Base-by-base conservation (phyloP, 108 stramenopile species). In the Nitzschia inconspicua region DNA sequence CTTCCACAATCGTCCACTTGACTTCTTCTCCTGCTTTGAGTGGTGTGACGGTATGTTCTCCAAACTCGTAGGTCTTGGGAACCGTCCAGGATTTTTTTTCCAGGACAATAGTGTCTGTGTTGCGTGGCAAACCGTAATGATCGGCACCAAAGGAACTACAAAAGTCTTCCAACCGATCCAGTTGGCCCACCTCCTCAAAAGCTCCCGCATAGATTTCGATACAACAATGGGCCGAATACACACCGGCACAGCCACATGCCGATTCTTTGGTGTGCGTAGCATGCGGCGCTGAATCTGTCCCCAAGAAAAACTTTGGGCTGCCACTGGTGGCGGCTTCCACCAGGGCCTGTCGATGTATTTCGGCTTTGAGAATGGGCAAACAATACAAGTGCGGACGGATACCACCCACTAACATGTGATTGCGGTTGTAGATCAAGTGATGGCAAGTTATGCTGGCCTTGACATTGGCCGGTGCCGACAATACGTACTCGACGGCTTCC, bases 281-380 rank as follows among this genome's bases (percentile, higher is more conserved):
- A 75, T 99, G 99, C 5, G 99, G 99, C 11, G 99, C 99, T 8
- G 91, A 91, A 76, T 98, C 99, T 8, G 99, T 98, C 20, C 99
- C 99, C 26, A 94, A 47, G 71, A 99, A 98, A 83, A 98, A 98
- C 72, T 97, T 96, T 56, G 77, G 57, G 47, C 46, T 75, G 16
- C 97, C 97, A 23, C 88, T 86, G 1, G 95, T 92, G 3, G 93
- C 96, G 0, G 97, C 99, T 6, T 73, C 39, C 2, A 98, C 55
- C 28, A 99, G 76, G 19, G 97, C 96, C 62, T 69, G 64, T 6
- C 99, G 94, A 73, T 99, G 96, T 0, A 65, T 43, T 82, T 99
- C 99, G 28, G 86, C 85, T 85, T 99, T 99, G 47, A 99, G 79
- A 52, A 99, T 94, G 40, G 99, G 99, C 5, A 99, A 75, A 63